Percentiles rank a stretch among this genome's conserved stretches.
These are phyloP conservation scores for Aureobasidium vineae DNA, from an alignment of 2,329 filamentous ascomycete genomes.

Conservation along the genomic window DNA sequence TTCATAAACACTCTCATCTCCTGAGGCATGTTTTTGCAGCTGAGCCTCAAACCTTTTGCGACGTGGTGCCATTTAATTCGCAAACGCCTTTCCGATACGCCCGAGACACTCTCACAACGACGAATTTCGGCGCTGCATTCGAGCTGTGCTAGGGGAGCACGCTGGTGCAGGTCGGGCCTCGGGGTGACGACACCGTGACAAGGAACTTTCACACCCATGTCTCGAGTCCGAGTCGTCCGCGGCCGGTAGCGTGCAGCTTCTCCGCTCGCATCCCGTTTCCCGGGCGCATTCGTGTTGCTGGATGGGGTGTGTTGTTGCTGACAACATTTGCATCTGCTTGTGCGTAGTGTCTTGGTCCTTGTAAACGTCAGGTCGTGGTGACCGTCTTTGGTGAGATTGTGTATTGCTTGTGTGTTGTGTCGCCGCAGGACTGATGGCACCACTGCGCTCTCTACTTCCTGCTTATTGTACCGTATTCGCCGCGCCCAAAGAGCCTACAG, in stretches of 20 bases:
- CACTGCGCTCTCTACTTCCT: background rate
- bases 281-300: background rate
- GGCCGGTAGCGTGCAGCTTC: constrained; percentile 23
- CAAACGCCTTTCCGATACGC: background rate
- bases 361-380: background rate
- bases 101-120: background rate
- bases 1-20: constrained; percentile 8
- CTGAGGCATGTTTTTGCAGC: constrained; percentile 17
- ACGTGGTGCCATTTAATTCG: constrained; percentile 14
- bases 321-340: background rate
- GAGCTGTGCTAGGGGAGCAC: background rate
- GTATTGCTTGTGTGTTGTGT: background rate
- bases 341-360: background rate
- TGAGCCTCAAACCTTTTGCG: constrained; percentile 1
- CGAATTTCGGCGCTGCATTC: background rate
- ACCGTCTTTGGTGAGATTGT: background rate
- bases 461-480: background rate
- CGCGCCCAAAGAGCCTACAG: background rate
- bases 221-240: constrained; percentile 24
- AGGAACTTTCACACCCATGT: constrained; percentile 7
- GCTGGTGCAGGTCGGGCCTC: background rate
- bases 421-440: background rate
- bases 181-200: constrained; percentile 22
- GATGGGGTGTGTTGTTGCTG: background rate
- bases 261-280: constrained; percentile 11